A percentile compares a stretch with the other conserved stretches of the same genome.
These are phyloP conservation scores for Quercus mongolica DNA, from an alignment of 306 rosid species.

Conservation along the genomic window DNA sequence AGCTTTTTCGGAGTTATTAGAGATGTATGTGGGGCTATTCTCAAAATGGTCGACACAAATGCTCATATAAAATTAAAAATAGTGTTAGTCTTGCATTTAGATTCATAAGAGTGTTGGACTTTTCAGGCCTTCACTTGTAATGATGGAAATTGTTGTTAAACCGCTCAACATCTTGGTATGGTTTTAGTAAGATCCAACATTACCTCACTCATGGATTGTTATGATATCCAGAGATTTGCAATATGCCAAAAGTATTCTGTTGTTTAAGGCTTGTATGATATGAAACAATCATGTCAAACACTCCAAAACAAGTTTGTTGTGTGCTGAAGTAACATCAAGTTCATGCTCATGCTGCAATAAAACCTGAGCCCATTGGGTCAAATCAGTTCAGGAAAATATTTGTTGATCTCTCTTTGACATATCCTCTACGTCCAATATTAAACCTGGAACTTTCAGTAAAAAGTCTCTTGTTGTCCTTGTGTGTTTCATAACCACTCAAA, in stretches of 20 bases:
- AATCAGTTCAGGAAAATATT: no score
- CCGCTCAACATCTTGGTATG: neutral
- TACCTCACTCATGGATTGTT: neutral
- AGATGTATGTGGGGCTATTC: constrained; percentile 1
- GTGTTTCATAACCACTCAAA: neutral
- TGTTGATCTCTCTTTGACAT: neutral
- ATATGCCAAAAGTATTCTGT: neutral
- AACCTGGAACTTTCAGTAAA: neutral
- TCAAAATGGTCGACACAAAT: neutral
- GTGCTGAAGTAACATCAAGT: neutral
- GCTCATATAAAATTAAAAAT: neutral
- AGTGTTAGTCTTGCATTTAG: neutral
- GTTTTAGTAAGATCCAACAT: constrained; percentile 4
- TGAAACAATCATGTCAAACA: neutral
- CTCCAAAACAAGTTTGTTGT: neutral
- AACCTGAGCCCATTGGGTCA: neutral
- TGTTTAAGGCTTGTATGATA: neutral
- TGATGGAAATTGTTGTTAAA: constrained; percentile 3
- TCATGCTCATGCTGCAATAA: neutral
- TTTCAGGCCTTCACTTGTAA: neutral
- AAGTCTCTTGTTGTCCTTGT: neutral
- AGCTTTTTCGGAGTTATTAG: neutral
- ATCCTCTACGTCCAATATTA: neutral
- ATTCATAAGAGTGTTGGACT: neutral
- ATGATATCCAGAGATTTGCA: neutral